Evolutionary conservation across 306 rosid genomes (phyloP), one percentile per base, ranked within the genome.

Genomic region (Quercus cerris): DNA sequence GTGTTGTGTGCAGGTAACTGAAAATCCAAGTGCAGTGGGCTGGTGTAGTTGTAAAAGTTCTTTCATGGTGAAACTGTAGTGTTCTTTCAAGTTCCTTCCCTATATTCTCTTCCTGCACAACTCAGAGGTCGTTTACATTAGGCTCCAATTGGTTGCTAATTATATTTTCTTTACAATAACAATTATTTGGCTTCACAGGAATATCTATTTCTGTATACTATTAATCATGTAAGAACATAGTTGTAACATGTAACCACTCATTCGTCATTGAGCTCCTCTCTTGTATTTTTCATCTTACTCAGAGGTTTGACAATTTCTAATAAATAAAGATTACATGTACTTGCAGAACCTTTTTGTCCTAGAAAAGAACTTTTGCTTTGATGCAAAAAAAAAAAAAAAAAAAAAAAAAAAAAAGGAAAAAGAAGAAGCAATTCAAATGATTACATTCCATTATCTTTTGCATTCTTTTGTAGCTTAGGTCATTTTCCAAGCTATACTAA

Each of bases 1-100:
- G 82, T 81, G 80, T 81, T 77, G 77, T 70, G 59, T 80, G 77
- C 84, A 93, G 99, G 99, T 93, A 75, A 87, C 91, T 3, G 90
- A 90, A 73, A 94, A 91, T 88, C 97, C 97, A 69, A 94, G 99
- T 79, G 99, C 97, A 19, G 97, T 93, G 41, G 97, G 97, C n/a
- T 97, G 97, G 62, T 95, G 99, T 84, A 93, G 98, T 81, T 93
- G 99, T 82, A 91, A 95, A 86, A 86, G 90, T 83, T 95, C 96
- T 73, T 93, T 95, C 90, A 95, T 93, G 98, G 93, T 93, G 85
- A 95, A 93, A 82, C 90, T 77, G 70, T 90, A 92, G 82, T 74
- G 38, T 56, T 73, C 31, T 62, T 73, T 72, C 75, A 15, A 33
- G 75, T 41, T 35, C 61, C 38, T 69, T 75, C 72, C 25, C 49